Conservation (phyloP, 108 stramenopile species). For the Schizochytrium sp. region DNA sequence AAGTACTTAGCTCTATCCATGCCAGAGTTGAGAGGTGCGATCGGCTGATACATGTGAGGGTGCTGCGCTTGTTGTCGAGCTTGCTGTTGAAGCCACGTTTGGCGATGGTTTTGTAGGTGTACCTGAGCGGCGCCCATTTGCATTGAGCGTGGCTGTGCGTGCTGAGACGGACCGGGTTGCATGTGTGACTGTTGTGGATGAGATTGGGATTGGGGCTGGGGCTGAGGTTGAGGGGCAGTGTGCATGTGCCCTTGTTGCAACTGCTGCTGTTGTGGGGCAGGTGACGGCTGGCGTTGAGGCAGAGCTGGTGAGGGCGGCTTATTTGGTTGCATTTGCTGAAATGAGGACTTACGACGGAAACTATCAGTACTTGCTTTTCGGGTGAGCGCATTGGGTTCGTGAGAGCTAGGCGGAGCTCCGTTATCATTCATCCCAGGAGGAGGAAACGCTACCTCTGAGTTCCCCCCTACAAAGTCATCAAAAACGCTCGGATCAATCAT, state of each 20-base stretch:
- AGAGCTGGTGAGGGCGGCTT: neutral
- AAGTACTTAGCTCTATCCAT: neutral
- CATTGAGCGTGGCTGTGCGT: neutral
- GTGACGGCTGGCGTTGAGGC: neutral
- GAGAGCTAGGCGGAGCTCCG: neutral
- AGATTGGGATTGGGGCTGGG: neutral
- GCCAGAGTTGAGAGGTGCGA: neutral
- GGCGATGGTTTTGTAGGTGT: neutral
- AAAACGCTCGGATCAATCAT: conserved; percentile 43
- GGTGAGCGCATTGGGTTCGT: neutral
- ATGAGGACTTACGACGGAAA: conserved; percentile 29
- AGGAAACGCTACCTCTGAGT: neutral
- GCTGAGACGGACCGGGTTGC: neutral
- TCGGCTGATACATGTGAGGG: conserved; percentile 32
- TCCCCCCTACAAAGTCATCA: neutral
- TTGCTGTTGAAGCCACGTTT: neutral
- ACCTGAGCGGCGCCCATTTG: conserved; percentile 4
- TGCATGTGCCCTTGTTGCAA: neutral
- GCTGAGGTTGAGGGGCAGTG: neutral
- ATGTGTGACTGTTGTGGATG: neutral
- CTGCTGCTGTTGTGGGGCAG: conserved; percentile 1
- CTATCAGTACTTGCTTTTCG: conserved; percentile 1
- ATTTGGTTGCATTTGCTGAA: neutral
- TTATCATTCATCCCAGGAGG: neutral
- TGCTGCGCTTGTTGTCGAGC: conserved; percentile 25